Base-by-base conservation (phyloP, 2,329 filamentous ascomycete genomes). In the Fusarium pseudonygamai region DNA sequence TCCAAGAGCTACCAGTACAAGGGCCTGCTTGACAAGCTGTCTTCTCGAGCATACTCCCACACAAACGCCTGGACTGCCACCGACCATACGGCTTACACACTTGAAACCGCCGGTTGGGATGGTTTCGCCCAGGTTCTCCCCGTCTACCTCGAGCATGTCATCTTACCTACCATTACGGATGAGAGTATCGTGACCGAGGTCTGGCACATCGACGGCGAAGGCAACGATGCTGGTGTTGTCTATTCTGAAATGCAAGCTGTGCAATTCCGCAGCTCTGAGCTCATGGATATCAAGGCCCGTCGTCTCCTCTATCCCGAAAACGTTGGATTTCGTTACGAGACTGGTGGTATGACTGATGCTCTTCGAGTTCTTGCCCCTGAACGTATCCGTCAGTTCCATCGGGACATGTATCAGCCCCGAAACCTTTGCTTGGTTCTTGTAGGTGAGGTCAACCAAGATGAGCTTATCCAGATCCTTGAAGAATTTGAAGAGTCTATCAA, bases 211-310 rank as follows among this genome's bases (percentile, higher is more conserved):
- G 94, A 99, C 79, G 96, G 94, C 22, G 91, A 93, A 75, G 96
- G 96, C 64, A 93, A 98, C 72, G 96, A 99, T 87, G 96, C 96
- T 46, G 96, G 95, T 71, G 95, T 98, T 3, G 96, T 99, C 14
- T 99, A 99, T 83, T 98, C 96, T 0, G 96, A 99, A 83, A 99
- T 99, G 96, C 96, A 99, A 83, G 96, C 92, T 30, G 91, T 97
- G 5, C 93, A 98, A 80, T 97, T 97, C 79, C 92, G 90, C 59
- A 91, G 93, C 74, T 86, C 88, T 13, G 94, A 97, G 80, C 89
- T 98, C 66, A 97, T 98, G 89, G 94, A 97, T 73, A 86, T 98
- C 64, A 89, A 90, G 73, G 92, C 94, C 59, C 92, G 93, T 45
- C 90, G 93, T 6, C 85, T 96, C 49, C 85, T 97, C 40, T 99